A percentile compares a stretch with the other conserved stretches of the same genome.
phyloP scores from a whole-genome alignment of 352 stramenopile species.

The Globisporangium solare region DNA sequence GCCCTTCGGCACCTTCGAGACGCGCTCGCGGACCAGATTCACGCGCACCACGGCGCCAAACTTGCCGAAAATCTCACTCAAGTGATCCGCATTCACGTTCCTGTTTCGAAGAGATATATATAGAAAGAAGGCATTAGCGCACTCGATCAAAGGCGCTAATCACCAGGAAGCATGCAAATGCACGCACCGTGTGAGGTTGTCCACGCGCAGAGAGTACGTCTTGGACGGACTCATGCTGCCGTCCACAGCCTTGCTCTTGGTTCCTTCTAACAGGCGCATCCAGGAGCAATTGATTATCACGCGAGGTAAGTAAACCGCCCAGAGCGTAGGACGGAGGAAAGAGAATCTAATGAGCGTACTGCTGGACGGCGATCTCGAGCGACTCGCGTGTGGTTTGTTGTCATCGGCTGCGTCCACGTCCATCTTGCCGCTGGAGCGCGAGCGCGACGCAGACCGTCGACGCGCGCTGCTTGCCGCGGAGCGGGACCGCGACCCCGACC shows the following conservation, averaged over 20 bases:
- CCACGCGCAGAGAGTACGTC: constrained; percentile 48
- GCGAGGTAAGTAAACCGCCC: no score
- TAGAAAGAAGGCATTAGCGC: background rate
- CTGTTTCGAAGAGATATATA: constrained; percentile 7
- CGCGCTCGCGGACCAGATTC: constrained; percentile 30
- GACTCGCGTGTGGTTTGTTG: constrained; percentile 4
- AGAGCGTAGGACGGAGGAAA: no score
- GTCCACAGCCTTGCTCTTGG: constrained; percentile 4
- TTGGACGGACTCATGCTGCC: constrained; percentile 17
- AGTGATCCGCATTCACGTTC: constrained; percentile 79
- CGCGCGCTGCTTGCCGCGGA: background rate
- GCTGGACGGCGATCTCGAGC: constrained; percentile 1
- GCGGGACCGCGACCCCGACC: constrained; percentile 7
- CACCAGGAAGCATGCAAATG: no score
- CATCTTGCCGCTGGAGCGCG: background rate
- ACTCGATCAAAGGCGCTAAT: no score
- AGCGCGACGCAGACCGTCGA: background rate
- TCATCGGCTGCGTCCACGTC: background rate
- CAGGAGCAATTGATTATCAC: background rate
- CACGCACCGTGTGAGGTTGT: constrained; percentile 69
- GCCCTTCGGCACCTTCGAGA: constrained; percentile 25
- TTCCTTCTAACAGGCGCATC: background rate
- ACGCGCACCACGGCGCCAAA: constrained; percentile 66
- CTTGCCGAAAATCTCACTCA: constrained; percentile 86
- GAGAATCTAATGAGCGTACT: background rate